Conservation (phyloP, 768 basidiomycete species). For the Botryobasidium botryosum region DNA sequence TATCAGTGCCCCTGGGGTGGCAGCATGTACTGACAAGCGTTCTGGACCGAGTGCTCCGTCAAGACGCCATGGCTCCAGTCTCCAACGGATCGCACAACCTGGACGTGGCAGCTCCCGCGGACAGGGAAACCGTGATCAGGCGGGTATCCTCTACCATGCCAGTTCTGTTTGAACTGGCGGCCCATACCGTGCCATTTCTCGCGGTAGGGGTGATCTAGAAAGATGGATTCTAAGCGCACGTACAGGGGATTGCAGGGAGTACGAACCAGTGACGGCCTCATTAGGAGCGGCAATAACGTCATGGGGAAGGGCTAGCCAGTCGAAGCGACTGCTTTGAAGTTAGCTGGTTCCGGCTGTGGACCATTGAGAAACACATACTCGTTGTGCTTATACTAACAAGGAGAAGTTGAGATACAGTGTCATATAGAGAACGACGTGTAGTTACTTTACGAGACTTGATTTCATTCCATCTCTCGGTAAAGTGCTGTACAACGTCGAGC, state of each 20-base stretch:
- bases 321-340: constrained; percentile 23
- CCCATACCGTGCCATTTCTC: constrained; percentile 43
- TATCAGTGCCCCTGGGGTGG: neutral
- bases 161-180: constrained; percentile 33
- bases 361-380: constrained; percentile 14
- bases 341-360: constrained; percentile 18
- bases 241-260: neutral
- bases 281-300: constrained; percentile 40
- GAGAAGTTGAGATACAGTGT: neutral
- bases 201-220: constrained; percentile 44
- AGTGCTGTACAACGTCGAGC: constrained; percentile 85
- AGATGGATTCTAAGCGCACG: neutral
- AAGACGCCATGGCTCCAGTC: constrained; percentile 94
- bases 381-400: constrained; percentile 19
- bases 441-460: constrained; percentile 63
- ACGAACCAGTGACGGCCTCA: constrained; percentile 45
- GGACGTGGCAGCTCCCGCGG: constrained; percentile 45
- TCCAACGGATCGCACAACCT: constrained; percentile 68
- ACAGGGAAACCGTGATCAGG: neutral
- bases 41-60: constrained; percentile 80
- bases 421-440: neutral
- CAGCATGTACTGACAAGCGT: constrained; percentile 42
- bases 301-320: constrained; percentile 70
- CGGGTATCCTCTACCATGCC: neutral
- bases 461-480: constrained; percentile 82